Evolutionary conservation across 2,329 filamentous ascomycete genomes (phyloP), one percentile per base, ranked within the genome.

Genomic region (Aspergillus quadricinctus): DNA sequence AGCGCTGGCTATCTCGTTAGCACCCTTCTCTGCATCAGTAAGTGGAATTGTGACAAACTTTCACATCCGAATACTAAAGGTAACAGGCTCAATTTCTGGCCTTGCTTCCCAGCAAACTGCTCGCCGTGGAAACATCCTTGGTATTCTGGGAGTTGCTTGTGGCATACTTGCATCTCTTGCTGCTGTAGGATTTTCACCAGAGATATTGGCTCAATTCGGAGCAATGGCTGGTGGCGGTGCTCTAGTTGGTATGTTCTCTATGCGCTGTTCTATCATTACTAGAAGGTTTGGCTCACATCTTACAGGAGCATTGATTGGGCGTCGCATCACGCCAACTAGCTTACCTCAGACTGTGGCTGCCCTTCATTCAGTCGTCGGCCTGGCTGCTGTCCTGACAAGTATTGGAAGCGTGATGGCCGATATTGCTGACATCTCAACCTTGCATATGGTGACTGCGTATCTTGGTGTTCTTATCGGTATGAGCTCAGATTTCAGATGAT

Each of bases 341-440:
- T 83, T 96, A 1, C 92, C 92, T 0, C 91, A 96, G 71, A 96
- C 90, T 0, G 91, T 96, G 2, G 92, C 91, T 21, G 91, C 91
- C 0, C 78, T 96, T 29, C 92, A 96, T 74, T 95, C 90, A 0
- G 91, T 96, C 7, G 92, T 96, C 31, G 92, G 92, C 71, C 81
- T 96, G 1, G 91, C 91, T 10, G 92, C 92, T 9, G 91, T 96
- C 0, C 73, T 96, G 64, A 96, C 92, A 1, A 94, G 89, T 65
- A 90, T 94, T 60, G 92, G 90, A 50, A 93, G 89, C 61, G 90
- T 96, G 19, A 85, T 96, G 81, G 84, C 85, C 17, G 82, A 89
- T 63, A 79, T 92, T 7, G 78, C 82, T 11, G 81, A 90, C 63
- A 81, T 90, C 14, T 86, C 90, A 0, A 92, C 86, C 4, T 77